Base-by-base conservation (phyloP, 140 eudicot genomes). In the Ambrosia hybrid region DNA sequence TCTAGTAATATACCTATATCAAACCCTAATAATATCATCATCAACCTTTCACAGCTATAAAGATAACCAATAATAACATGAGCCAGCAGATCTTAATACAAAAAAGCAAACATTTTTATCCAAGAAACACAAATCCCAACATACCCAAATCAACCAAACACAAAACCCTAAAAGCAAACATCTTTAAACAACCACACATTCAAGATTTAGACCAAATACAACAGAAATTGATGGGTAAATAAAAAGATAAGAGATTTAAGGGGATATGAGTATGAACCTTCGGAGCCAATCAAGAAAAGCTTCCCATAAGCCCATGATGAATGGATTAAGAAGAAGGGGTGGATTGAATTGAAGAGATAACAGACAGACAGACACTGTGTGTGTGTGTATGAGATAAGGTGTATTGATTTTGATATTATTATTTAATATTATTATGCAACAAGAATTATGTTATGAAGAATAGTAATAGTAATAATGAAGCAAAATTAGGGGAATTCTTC, bases 271-370 rank as follows among this genome's bases (percentile, higher is more conserved):
- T 6, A 6, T 4, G 36, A 65, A 88, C 95, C 95, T 88, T 79
- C 95, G 84, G 63, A 88, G 89, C 95, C 95, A 88, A 83, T 85
- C 86, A 63, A 88, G 89, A 62, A 88, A 83, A 83, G 85, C 91
- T 78, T 85, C 95, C 91, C 91, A 85, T 33, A 88, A 69, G 79
- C 91, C 91, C 95, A 88, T 87, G 49, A 38, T 70, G 58, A 70
- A 51, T 59, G 74, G 16, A 60, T 71, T 48, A 3, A 63, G 57
- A 73, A 48, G 26, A 72, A 77, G 78, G 70, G 90, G 82, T 85
- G 83, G 70, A 75, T 10, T 9, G 51, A 51, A 67, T 6, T 71
- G 65, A 69, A 68, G 73, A 51, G 79, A 76, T 56, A 51, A 69
- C 71, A 65, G n/a, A n/a, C n/a, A n/a, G n/a, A n/a, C n/a, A n/a